Base-by-base conservation (phyloP, 805 yeast genomes). In the Saturnispora besseyi region DNA sequence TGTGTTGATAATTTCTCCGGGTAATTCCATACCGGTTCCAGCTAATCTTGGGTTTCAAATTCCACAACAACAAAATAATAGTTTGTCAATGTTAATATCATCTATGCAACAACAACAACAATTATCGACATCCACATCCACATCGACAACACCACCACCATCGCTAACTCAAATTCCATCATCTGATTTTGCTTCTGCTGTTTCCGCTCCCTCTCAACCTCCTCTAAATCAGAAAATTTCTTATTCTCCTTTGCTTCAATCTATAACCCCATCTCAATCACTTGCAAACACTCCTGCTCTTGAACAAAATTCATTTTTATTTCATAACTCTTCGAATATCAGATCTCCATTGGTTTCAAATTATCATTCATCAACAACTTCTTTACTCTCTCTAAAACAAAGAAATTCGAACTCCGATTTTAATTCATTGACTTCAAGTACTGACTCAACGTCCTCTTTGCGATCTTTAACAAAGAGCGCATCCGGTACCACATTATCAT, bases 391-490 rank as follows among this genome's bases (percentile, higher is more conserved):
- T 18, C n/a, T 45, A 10, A 45, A 37, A 24, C 42, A 38, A n/a
- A 24, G 42, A 24, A 38, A 38, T 22, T 38, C 42, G 5, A 38
- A 22, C 11, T 24, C 42, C 28, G 42, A 38, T 38, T 38, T 38
- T 26, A 30, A 24, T 30, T 57, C 53, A 22, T 41, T 62, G 2
- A 59, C 66, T 3, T 63, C 68, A 13, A 54, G 64, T 29, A 64
- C 68, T n/a, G 62, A 56, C 30, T 66, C 71, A 12, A 51, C 66
- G 24, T 58, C 57, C 24, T 65, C 71, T 1, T 43, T 64, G n/a
- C 62, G 56, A 6, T 61, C 68, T 2, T 15, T 49, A n/a, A 54
- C 52, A 6, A 54, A 54, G 12, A 58, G 60, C 31, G 59, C 59
- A n/a, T 65, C 70, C 7, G 54, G 60, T 4, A 51, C 60, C 9